Percentiles rank a stretch among this genome's conserved stretches.
Evolutionary conservation across 2,329 filamentous ascomycete species (phyloP).

Genomic region (Cytospora leucostoma): DNA sequence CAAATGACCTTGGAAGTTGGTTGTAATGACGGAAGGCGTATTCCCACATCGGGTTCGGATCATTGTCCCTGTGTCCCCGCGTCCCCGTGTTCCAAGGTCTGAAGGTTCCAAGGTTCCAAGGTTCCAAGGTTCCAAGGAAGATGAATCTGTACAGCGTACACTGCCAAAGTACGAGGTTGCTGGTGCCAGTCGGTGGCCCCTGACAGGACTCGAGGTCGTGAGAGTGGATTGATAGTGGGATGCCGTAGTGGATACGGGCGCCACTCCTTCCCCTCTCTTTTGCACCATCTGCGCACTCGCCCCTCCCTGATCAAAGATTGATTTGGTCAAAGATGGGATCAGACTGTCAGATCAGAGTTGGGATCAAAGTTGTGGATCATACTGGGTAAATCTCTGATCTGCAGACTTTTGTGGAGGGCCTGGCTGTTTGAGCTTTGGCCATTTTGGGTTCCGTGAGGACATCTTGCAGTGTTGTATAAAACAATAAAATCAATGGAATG

Average conservation of each 20-base stretch:
- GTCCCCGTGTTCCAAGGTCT: no score
- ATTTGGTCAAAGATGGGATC: not conserved
- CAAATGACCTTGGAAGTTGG: no score
- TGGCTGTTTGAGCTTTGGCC: no score
- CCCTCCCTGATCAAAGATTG: not conserved
- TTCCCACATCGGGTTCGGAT: no score
- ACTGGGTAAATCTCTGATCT: slow-evolving; percentile 4
- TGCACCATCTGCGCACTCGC: slow-evolving; percentile 4
- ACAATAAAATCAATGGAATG: no score
- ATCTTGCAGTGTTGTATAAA: no score
- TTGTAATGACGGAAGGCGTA: no score
- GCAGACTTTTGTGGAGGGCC: not conserved
- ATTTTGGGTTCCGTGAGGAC: no score
- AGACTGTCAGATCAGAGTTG: slow-evolving; percentile 11
- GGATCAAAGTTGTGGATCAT: slow-evolving; percentile 3
- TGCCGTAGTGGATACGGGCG: not conserved
- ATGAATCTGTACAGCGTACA: no score
- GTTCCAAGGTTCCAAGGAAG: no score
- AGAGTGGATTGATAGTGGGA: not conserved
- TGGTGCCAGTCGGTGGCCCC: not conserved
- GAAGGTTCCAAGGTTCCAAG: no score
- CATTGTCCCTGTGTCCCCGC: no score
- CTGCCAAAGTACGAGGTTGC: not conserved
- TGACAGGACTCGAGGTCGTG: not conserved
- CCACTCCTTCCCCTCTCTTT: not conserved